These are phyloP conservation scores for Chlorociboria aeruginascens DNA, from an alignment of 495 filamentous ascomycete genomes.

Conservation along the genomic window DNA sequence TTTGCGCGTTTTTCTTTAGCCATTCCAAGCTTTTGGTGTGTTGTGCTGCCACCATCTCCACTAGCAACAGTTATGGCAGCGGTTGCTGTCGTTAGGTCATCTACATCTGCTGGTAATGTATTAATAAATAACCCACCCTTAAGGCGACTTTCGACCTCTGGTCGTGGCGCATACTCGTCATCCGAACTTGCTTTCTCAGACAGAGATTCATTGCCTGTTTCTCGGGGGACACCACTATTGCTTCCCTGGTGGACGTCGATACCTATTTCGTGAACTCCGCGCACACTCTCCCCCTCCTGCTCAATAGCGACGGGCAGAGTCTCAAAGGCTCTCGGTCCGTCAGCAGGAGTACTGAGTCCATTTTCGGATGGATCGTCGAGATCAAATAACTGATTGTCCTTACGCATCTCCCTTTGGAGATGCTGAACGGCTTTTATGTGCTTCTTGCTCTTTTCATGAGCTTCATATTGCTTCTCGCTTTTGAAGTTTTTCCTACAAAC, in stretches of 20 bases:
- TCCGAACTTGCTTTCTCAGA: slow-evolving; percentile 12
- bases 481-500: slow-evolving; percentile 89
- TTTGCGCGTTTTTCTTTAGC: slow-evolving; percentile 83
- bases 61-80: slow-evolving; percentile 1
- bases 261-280: not conserved
- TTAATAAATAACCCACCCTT: not conserved
- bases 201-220: not conserved
- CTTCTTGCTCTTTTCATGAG: slow-evolving; percentile 96
- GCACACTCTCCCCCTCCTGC: not conserved
- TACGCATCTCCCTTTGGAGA: slow-evolving; percentile 69
- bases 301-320: not conserved
- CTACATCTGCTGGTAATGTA: not conserved
- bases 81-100: not conserved
- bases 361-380: slow-evolving; percentile 25
- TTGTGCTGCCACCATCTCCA: slow-evolving; percentile 11
- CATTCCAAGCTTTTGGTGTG: slow-evolving; percentile 45
- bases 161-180: slow-evolving; percentile 36
- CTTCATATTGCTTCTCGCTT: slow-evolving; percentile 80
- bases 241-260: not conserved
- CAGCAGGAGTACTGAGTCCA: not conserved
- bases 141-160: slow-evolving; percentile 29
- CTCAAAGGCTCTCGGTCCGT: not conserved
- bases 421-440: slow-evolving; percentile 76
- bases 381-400: slow-evolving; percentile 52
- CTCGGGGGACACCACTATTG: not conserved